Evolutionary conservation across 768 basidiomycete species (phyloP).

Genomic region (Auricularia sp.): DNA sequence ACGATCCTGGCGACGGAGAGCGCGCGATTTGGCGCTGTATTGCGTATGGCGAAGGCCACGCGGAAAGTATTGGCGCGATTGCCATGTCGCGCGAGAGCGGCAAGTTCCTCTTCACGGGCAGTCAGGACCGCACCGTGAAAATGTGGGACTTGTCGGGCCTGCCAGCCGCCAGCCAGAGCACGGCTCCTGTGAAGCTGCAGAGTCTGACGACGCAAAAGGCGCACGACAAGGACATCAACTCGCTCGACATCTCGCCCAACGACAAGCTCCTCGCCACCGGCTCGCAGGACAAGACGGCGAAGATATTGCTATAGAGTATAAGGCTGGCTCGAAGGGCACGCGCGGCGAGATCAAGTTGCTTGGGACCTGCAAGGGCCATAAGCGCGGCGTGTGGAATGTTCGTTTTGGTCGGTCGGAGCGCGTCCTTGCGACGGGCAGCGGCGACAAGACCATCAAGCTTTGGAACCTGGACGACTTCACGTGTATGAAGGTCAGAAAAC

Average conservation of each 20-base stretch:
- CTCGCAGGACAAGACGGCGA: conserved; percentile 92
- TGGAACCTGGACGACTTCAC: conserved; percentile 93
- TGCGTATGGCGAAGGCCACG: conserved; percentile 85
- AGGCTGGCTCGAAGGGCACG: conserved; percentile 17
- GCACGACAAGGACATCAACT: conserved; percentile 98
- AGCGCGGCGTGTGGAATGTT: conserved; percentile 92
- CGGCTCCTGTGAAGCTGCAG: conserved; percentile 38
- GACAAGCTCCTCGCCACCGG: conserved; percentile 84
- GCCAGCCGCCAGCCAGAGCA: conserved; percentile 29
- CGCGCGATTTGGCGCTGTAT: conserved; percentile 57
- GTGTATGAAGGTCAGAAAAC: conserved; percentile 48
- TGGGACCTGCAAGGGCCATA: conserved; percentile 92
- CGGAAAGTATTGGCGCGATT: conserved; percentile 87
- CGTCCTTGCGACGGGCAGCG: conserved; percentile 85
- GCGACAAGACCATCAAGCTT: conserved; percentile 87
- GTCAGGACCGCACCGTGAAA: conserved; percentile 95
- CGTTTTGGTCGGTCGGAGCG: conserved; percentile 77
- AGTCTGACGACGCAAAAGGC: conserved; percentile 82
- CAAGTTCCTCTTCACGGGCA: conserved; percentile 84
- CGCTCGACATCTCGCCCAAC: conserved; percentile 86
- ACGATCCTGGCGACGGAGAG: conserved; percentile 22
- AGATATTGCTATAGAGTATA: conserved; percentile 71
- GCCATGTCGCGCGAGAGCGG: conserved; percentile 57
- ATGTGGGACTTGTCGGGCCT: conserved; percentile 79
- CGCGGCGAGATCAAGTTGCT: conserved; percentile 65